Conservation (phyloP, 192 early-diverging fungal species). For the Podila epigama region DNA sequence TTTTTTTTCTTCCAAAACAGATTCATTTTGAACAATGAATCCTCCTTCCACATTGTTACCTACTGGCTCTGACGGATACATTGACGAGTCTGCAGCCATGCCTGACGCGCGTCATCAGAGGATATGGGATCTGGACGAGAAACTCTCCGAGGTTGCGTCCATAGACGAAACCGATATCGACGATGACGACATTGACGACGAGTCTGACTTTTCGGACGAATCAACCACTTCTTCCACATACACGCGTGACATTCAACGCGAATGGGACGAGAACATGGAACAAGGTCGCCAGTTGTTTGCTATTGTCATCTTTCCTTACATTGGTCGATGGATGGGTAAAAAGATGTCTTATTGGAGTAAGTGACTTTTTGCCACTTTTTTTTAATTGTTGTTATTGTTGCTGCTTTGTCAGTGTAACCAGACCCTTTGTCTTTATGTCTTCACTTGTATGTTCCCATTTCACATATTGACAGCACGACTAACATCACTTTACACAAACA, state of each 20-base stretch:
- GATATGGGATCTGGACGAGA: slow-evolving; percentile 45
- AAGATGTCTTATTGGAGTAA: slow-evolving; percentile 62
- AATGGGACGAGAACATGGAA: slow-evolving; percentile 64
- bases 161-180: too few species aligned
- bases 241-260: slow-evolving; percentile 54
- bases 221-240: slow-evolving; percentile 38
- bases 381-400: not conserved
- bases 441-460: not conserved
- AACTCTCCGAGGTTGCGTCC: slow-evolving; percentile 28
- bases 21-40: slow-evolving; percentile 1
- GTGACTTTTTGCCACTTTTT: not conserved
- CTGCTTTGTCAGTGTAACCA: too few species aligned
- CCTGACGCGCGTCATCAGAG: slow-evolving; percentile 19
- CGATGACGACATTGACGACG: too few species aligned
- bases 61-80: slow-evolving; percentile 38
- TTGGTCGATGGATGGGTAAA: slow-evolving; percentile 59
- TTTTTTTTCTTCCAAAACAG: not conserved
- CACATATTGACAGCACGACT: not conserved
- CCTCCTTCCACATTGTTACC: slow-evolving; percentile 7
- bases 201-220: slow-evolving; percentile 48
- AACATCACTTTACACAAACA: not conserved
- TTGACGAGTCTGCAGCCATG: slow-evolving; percentile 14
- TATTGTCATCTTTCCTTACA: slow-evolving; percentile 59
- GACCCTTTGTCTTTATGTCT: not conserved
- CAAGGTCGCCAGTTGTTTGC: slow-evolving; percentile 55